These are phyloP conservation scores for Petunia hybrid DNA, from an alignment of 305 asterid genomes.

Conservation along the genomic window DNA sequence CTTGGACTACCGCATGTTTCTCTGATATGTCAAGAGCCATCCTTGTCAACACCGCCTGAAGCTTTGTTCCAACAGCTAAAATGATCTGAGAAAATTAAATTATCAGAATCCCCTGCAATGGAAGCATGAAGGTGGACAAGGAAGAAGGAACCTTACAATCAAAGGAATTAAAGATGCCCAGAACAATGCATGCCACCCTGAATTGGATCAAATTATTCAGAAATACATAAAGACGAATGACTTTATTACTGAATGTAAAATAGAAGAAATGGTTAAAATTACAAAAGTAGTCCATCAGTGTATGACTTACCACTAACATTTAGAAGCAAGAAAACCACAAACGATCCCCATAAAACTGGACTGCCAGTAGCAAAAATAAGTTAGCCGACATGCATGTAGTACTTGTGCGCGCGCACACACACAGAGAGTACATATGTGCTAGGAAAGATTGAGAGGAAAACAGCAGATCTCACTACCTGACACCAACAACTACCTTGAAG, in stretches of 20 bases:
- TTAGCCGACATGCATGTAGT: slow-evolving; percentile 12
- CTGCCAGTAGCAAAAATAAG: slow-evolving; percentile 50
- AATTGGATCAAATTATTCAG: slow-evolving; percentile 30
- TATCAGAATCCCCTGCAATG: slow-evolving; percentile 23
- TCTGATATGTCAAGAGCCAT: slow-evolving; percentile 92
- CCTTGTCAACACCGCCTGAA: slow-evolving; percentile 77
- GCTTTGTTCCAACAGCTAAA: slow-evolving; percentile 89
- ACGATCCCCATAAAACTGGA: slow-evolving; percentile 93
- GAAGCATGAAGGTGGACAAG: slow-evolving; percentile 19
- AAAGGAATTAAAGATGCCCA: slow-evolving; percentile 94
- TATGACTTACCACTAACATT: slow-evolving; percentile 71
- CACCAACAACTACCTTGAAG: slow-evolving; percentile 87
- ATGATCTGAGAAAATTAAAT: slow-evolving; percentile 59
- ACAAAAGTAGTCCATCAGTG: background rate
- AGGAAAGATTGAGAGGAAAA: slow-evolving; percentile 19
- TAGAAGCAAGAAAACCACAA: slow-evolving; percentile 85
- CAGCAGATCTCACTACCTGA: slow-evolving; percentile 56
- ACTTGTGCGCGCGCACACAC: background rate
- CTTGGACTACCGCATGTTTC: slow-evolving; percentile 89
- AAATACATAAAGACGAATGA: background rate
- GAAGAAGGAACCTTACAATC: slow-evolving; percentile 60
- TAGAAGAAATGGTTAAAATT: background rate
- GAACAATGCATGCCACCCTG: slow-evolving; percentile 89
- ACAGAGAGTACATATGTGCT: background rate
- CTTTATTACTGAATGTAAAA: background rate